Evolutionary conservation across 1,284 basidiomycete species (phyloP).

Genomic region (Ceratobasidium papillatum): DNA sequence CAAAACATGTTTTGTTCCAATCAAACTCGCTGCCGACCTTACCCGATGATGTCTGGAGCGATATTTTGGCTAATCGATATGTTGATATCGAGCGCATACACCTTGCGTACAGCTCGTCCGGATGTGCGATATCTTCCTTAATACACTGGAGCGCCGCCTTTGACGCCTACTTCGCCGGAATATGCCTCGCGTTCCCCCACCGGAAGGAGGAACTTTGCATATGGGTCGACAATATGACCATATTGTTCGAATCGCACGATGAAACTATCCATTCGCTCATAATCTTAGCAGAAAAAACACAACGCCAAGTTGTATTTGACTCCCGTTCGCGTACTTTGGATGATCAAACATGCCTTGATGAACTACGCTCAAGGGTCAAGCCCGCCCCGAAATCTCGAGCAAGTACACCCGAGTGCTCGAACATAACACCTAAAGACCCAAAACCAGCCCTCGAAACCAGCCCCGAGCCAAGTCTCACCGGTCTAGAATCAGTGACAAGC

Average conservation of each 20-base stretch:
- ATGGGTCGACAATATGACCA: not conserved
- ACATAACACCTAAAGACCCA: not conserved
- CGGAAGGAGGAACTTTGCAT: not conserved
- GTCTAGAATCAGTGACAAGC: not conserved
- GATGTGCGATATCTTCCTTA: not conserved
- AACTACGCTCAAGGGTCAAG: not conserved
- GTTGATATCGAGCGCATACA: slow-evolving; percentile 13
- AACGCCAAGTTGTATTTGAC: slow-evolving; percentile 1
- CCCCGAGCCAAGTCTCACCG: not conserved
- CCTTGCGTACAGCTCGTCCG: not conserved
- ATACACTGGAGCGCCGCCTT: not conserved
- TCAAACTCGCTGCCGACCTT: not conserved
- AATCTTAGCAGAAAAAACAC: not conserved
- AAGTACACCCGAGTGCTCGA: not conserved
- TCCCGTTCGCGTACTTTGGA: not conserved
- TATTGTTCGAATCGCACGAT: not conserved
- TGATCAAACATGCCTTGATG: not conserved
- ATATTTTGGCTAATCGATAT: slow-evolving; percentile 5
- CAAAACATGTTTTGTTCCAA: not conserved
- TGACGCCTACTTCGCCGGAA: not conserved
- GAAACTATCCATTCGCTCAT: not conserved
- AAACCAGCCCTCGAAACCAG: not conserved
- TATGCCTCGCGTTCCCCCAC: not conserved
- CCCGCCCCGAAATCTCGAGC: not conserved
- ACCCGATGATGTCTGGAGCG: slow-evolving; percentile 7